phyloP scores from a whole-genome alignment of 768 basidiomycete species.

The Macrolepiota dolichaula region DNA sequence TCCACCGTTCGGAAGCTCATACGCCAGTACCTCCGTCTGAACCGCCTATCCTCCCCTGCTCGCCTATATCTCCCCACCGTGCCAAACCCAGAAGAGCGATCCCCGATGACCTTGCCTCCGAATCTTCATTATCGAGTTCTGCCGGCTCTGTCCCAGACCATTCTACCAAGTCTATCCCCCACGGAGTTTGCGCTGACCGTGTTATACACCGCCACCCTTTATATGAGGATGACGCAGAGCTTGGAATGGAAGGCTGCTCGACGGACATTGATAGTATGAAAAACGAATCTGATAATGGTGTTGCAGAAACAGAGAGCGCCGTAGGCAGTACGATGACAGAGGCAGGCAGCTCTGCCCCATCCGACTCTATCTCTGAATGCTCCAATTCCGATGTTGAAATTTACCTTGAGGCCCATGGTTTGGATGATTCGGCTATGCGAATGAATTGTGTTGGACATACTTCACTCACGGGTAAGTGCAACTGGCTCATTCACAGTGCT shows the following conservation, averaged over 20 bases:
- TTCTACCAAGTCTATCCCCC: not conserved
- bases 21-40: not conserved
- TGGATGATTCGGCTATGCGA: constrained; percentile 26
- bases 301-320: constrained; percentile 2
- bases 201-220: not conserved
- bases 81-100: constrained; percentile 6
- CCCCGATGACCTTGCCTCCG: not conserved
- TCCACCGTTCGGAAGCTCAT: not conserved
- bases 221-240: not conserved
- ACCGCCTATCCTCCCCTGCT: not conserved
- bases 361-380: constrained; percentile 7
- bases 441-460: constrained; percentile 16
- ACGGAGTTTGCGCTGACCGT: not conserved
- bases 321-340: constrained; percentile 1
- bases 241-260: not conserved
- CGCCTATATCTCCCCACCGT: constrained; percentile 8
- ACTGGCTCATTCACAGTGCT: not conserved
- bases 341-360: constrained; percentile 2
- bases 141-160: not conserved
- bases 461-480: constrained; percentile 12
- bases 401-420: constrained; percentile 28
- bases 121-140: not conserved
- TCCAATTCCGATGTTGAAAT: constrained; percentile 30
- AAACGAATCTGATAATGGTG: constrained; percentile 1
- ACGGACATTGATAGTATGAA: not conserved